Conservation (phyloP, 176 grass and related monocot species). For the Hyparrhenia diplandra region DNA sequence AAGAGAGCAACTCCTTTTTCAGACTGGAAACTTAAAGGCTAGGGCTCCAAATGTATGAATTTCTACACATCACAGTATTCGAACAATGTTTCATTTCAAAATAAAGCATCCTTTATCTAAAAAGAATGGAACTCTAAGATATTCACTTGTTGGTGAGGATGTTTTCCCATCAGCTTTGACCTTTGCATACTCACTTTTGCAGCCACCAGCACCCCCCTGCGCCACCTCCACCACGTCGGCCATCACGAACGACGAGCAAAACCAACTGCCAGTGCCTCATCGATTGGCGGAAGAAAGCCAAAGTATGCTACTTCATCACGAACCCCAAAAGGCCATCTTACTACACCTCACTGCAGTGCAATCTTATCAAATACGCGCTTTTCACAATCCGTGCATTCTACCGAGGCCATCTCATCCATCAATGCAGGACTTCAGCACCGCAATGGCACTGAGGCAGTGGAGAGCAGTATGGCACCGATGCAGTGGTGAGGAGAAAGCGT, state of each 20-base stretch:
- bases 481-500: background rate
- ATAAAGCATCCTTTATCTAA: background rate
- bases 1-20: slow-evolving; percentile 45
- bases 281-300: slow-evolving; percentile 50
- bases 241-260: slow-evolving; percentile 35
- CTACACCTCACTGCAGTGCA: background rate
- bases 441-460: slow-evolving; percentile 42
- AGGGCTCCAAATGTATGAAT: slow-evolving; percentile 50
- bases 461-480: slow-evolving; percentile 30
- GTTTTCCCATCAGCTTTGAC: slow-evolving; percentile 27
- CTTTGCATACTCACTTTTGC: slow-evolving; percentile 10
- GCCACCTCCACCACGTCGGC: slow-evolving; percentile 23
- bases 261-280: slow-evolving; percentile 24
- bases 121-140: background rate
- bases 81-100: background rate
- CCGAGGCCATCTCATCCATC: background rate
- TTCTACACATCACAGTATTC: background rate
- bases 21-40: slow-evolving; percentile 27
- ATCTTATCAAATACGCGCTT: background rate
- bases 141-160: background rate
- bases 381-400: background rate
- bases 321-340: slow-evolving; percentile 3
- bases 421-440: slow-evolving; percentile 29
- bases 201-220: slow-evolving; percentile 40
- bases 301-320: slow-evolving; percentile 54